Percentiles rank a stretch among this genome's conserved stretches.
Evolutionary conservation across 2,329 filamentous ascomycete genomes (phyloP).

Genomic region (Aspergillus aculeatinus): DNA sequence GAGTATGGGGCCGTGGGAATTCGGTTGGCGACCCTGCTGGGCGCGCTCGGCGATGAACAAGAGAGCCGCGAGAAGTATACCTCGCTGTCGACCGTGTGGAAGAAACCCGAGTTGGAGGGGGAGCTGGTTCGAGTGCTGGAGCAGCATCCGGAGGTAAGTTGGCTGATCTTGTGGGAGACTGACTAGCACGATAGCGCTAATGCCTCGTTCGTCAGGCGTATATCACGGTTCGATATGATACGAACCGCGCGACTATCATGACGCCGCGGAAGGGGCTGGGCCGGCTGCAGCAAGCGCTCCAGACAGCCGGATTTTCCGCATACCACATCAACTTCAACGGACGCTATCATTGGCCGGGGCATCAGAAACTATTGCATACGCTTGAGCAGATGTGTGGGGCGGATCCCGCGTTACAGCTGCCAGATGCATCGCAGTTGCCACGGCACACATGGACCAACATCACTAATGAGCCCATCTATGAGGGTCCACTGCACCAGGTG

Average conservation of each 20-base stretch:
- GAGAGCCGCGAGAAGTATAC: constrained; percentile 17
- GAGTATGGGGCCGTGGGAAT: constrained; percentile 16
- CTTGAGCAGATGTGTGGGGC: constrained; percentile 14
- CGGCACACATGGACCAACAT: constrained; percentile 10
- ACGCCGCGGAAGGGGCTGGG: constrained; percentile 8
- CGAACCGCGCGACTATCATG: constrained; percentile 19
- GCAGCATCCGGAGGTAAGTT: constrained; percentile 11
- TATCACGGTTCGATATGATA: constrained; percentile 18
- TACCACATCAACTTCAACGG: constrained; percentile 19
- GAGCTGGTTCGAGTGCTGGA: constrained; percentile 5
- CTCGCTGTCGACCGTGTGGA: constrained; percentile 16
- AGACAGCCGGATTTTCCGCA: constrained; percentile 12
- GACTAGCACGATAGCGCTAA: no score
- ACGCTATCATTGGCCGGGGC: constrained; percentile 20
- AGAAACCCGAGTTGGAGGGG: not conserved
- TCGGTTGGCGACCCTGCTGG: constrained; percentile 16
- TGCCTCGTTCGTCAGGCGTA: constrained; percentile 14
- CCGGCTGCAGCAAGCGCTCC: constrained; percentile 12
- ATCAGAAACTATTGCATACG: constrained; percentile 4
- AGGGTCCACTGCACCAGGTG: constrained; percentile 10
- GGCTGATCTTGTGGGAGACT: no score
- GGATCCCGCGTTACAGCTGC: constrained; percentile 12
- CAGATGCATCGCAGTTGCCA: constrained; percentile 6
- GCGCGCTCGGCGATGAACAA: constrained; percentile 17
- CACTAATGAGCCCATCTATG: not conserved